Evolutionary conservation across 2,329 filamentous ascomycete species (phyloP), one percentile per base, ranked within the genome.

Genomic region (Phymatotrichopsis omnivora): DNA sequence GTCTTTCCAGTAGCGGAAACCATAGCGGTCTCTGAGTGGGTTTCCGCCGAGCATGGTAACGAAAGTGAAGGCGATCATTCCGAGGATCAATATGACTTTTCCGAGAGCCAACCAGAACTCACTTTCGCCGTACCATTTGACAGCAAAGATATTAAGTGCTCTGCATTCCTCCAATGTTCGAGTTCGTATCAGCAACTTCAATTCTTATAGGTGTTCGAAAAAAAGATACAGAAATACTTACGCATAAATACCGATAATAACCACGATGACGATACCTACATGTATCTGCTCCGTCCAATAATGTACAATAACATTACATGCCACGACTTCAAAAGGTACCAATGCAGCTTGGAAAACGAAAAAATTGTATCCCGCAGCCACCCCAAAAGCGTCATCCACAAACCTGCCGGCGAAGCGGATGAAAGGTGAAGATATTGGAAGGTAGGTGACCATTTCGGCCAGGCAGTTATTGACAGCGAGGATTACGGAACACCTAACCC

Each of bases 31-130:
- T 28, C 74, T 68, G 1, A 76, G 61, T 0, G 85, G 85, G 55
- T 89, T 91, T 2, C 82, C 85, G 6, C 85, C 85, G 1, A 91
- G 66, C 79, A 91, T 89, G 53, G 78, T 76, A 53, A 93, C 71
- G 58, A 93, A 85, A 2, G 85, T 89, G 65, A 84, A 87, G 52
- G 76, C 57, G 55, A 87, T 72, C 39, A 89, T 69, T 1, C 75
- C 80, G 27, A 85, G 63, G 49, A 83, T 82, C 39, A 86, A 69
- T 2, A 86, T 56, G 2, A 85, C 73, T 61, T 86, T 85, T 43
- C 78, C 78, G 2, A 83, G 61, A 2, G 83, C 78, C 16, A 79
- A 28, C 51, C 51, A 54, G 58, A 93, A 91, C 60, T 91, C 84
- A 0, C 78, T 74, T 63, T 85, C 81, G 33, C 82, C 82, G 47